A percentile compares a stretch with the other conserved stretches of the same genome.
phyloP scores from a whole-genome alignment of 2,329 filamentous ascomycete species.

The Septoria linicola region DNA sequence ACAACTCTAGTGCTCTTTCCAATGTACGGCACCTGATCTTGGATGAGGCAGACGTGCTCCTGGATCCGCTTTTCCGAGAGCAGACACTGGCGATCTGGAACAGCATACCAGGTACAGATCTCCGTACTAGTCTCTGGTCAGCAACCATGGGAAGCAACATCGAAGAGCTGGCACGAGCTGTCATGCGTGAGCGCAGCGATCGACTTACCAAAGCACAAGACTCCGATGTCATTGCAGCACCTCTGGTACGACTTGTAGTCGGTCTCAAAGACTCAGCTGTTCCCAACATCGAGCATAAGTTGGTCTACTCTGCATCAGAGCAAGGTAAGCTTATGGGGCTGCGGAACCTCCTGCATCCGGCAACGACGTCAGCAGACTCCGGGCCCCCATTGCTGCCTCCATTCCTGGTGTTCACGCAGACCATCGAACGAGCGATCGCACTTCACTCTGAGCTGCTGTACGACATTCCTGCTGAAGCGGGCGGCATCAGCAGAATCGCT shows the following conservation, averaged over 20 bases:
- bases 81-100: constrained; percentile 85
- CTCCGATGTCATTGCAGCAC: constrained; percentile 33
- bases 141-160: constrained; percentile 95
- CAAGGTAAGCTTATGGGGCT: constrained; percentile 89
- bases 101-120: constrained; percentile 66
- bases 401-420: constrained; percentile 94
- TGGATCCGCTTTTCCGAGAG: constrained; percentile 85
- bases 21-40: constrained; percentile 73
- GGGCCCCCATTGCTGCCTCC: constrained; percentile 68
- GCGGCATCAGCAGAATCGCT: constrained; percentile 78
- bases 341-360: constrained; percentile 82
- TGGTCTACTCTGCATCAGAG: constrained; percentile 89
- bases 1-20: constrained; percentile 36
- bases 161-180: constrained; percentile 72
- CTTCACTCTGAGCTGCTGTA: constrained; percentile 88
- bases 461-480: constrained; percentile 86
- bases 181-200: constrained; percentile 56
- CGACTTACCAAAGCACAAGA: constrained; percentile 23
- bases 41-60: constrained; percentile 91
- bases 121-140: constrained; percentile 85
- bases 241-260: constrained; percentile 82
- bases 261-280: constrained; percentile 94
- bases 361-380: constrained; percentile 57
- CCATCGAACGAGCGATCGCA: constrained; percentile 83
- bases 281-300: constrained; percentile 83